These are phyloP conservation scores for Cruciata laevipes DNA, from an alignment of 257 asterid genomes.

Conservation along the genomic window DNA sequence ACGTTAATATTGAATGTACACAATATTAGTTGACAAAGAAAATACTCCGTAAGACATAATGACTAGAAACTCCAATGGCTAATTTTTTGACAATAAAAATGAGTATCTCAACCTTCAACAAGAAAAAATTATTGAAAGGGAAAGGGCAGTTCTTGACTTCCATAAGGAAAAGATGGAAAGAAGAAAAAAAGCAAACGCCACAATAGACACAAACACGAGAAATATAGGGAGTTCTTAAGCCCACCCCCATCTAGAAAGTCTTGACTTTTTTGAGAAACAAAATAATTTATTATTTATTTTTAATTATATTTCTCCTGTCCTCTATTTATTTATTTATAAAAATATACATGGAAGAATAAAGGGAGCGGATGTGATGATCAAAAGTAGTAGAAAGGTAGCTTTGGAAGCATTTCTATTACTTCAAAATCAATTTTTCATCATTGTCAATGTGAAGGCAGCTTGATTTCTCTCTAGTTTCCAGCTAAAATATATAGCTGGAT, in stretches of 20 bases:
- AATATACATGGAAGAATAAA: no score
- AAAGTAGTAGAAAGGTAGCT: no score
- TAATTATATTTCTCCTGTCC: not conserved
- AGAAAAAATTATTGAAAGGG: slow-evolving; percentile 3
- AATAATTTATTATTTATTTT: no score
- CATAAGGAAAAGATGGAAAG: slow-evolving; percentile 9
- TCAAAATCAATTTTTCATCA: no score
- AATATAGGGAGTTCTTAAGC: slow-evolving; percentile 25
- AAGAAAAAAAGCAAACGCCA: slow-evolving; percentile 13
- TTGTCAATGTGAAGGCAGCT: no score
- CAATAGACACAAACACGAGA: slow-evolving; percentile 26
- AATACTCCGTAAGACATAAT: not conserved
- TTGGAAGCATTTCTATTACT: no score
- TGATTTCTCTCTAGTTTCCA: no score
- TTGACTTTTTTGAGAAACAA: slow-evolving; percentile 33
- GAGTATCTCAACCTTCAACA: not conserved
- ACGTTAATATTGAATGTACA: no score
- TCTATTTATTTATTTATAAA: no score
- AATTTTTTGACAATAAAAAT: no score
- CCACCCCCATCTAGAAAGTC: slow-evolving; percentile 44
- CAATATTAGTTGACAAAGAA: not conserved
- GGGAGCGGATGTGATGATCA: no score
- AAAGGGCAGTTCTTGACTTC: slow-evolving; percentile 17
- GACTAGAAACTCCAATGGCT: not conserved
- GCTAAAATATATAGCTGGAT: no score